Percentiles rank a stretch among this genome's conserved stretches.
Conservation (phyloP, 805 yeast genomes). For the Kurtzmaniella cleridarum region DNA sequence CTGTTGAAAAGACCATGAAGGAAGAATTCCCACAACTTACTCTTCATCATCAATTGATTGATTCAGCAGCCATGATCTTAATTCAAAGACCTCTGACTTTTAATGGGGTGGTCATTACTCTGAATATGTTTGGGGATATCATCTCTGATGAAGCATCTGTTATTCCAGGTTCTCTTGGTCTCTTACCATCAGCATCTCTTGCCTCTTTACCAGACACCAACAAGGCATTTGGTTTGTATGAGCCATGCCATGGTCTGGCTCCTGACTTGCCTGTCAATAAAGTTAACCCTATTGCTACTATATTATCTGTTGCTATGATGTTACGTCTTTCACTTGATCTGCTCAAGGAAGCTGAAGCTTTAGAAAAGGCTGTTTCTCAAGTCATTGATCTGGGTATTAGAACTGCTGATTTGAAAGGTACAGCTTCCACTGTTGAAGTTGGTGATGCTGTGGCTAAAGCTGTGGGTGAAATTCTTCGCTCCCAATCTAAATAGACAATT, state of each 20-base stretch:
- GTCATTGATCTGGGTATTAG: slow-evolving; percentile 81
- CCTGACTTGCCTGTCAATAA: slow-evolving; percentile 85
- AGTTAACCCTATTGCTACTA: slow-evolving; percentile 94
- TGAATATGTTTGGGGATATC: slow-evolving; percentile 98
- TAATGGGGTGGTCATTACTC: slow-evolving; percentile 89
- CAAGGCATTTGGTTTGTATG: slow-evolving; percentile 91
- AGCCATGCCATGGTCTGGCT: slow-evolving; percentile 98
- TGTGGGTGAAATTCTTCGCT: slow-evolving; percentile 48
- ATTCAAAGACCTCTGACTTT: slow-evolving; percentile 86
- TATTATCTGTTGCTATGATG: slow-evolving; percentile 97
- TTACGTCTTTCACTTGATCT: slow-evolving; percentile 82
- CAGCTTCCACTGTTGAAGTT: slow-evolving; percentile 79
- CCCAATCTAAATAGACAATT: slow-evolving; percentile 1
- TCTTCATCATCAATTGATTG: slow-evolving; percentile 91
- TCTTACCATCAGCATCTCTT: slow-evolving; percentile 92
- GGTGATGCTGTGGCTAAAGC: slow-evolving; percentile 88
- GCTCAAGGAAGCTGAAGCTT: slow-evolving; percentile 77
- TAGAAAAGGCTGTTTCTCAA: slow-evolving; percentile 80
- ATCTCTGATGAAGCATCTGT: slow-evolving; percentile 97
- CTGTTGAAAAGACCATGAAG: slow-evolving; percentile 77
- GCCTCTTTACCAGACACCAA: slow-evolving; percentile 96
- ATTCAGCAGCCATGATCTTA: slow-evolving; percentile 97
- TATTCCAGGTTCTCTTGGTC: slow-evolving; percentile 95
- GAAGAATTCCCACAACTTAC: slow-evolving; percentile 87
- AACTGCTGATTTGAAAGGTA: slow-evolving; percentile 89